Conservation (phyloP, 768 basidiomycete genomes). For the Mycena venus region DNA sequence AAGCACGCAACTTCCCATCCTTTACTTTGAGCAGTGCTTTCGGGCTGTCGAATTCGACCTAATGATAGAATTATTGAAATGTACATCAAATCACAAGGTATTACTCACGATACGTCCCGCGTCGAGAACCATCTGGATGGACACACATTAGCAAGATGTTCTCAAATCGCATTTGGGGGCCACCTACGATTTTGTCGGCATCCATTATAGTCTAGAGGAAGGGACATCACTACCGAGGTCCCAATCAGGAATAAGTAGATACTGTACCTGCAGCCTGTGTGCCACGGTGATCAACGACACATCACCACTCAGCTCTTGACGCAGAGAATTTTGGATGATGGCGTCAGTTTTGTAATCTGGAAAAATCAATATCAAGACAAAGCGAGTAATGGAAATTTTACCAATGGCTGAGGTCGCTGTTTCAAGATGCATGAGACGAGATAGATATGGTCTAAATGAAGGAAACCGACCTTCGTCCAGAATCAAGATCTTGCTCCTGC, state of each 20-base stretch:
- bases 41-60: constrained; percentile 70
- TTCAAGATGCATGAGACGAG: not conserved
- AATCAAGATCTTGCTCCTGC: constrained; percentile 36
- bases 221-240: too few relatives aligned
- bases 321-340: constrained; percentile 57
- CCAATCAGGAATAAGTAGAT: too few relatives aligned
- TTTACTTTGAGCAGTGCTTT: constrained; percentile 62
- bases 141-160: constrained; percentile 16
- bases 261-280: constrained; percentile 17
- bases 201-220: constrained; percentile 45
- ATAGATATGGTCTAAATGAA: not conserved
- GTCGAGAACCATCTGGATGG: constrained; percentile 28
- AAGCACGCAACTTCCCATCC: constrained; percentile 61
- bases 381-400: not conserved
- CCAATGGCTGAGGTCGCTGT: constrained; percentile 27
- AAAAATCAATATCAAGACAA: constrained; percentile 36
- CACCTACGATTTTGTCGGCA: constrained; percentile 31
- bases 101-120: constrained; percentile 24
- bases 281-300: constrained; percentile 18
- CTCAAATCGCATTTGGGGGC: not conserved
- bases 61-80: constrained; percentile 30
- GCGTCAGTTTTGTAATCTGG: constrained; percentile 52
- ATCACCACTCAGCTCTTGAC: constrained; percentile 23
- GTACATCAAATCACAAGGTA: not conserved
- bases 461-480: constrained; percentile 24